A percentile compares a stretch with the other conserved stretches of the same genome.
These are phyloP conservation scores for Rhynchospora pubera DNA, from an alignment of 176 grass and related monocot genomes.

Conservation along the genomic window DNA sequence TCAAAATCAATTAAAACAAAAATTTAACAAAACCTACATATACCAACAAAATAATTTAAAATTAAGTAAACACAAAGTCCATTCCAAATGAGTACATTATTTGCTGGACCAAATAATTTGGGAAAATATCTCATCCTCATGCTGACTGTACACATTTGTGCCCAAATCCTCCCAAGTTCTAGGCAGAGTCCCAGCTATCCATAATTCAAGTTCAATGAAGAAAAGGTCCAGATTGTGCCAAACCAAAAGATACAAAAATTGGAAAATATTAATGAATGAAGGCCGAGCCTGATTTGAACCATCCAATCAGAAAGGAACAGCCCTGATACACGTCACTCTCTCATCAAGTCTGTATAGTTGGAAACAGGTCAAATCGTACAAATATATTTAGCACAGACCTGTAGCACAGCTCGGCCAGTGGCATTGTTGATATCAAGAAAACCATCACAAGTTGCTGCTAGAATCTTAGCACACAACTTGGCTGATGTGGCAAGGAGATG, in stretches of 20 bases:
- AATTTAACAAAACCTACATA: background rate
- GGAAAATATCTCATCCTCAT: background rate
- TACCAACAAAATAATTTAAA: background rate
- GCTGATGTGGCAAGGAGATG: constrained; percentile 92
- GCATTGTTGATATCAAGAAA: constrained; percentile 70
- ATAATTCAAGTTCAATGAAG: background rate
- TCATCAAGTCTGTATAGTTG: background rate
- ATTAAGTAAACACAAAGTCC: background rate
- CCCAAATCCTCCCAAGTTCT: background rate
- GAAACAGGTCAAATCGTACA: background rate
- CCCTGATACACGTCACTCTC: background rate
- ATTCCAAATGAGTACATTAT: background rate
- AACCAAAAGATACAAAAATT: background rate
- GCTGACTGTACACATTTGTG: background rate
- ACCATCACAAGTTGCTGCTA: constrained; percentile 83
- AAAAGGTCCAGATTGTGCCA: background rate
- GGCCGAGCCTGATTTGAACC: background rate
- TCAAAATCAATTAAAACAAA: background rate
- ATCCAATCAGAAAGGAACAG: background rate
- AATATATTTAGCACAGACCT: constrained; percentile 36
- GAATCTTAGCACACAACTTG: constrained; percentile 87
- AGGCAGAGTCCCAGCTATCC: background rate
- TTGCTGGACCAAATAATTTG: background rate
- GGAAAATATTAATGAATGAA: background rate
- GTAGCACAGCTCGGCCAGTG: constrained; percentile 71